These are phyloP conservation scores for Sphaerulina musiva DNA, from an alignment of 2,329 filamentous ascomycete species.

Conservation along the genomic window DNA sequence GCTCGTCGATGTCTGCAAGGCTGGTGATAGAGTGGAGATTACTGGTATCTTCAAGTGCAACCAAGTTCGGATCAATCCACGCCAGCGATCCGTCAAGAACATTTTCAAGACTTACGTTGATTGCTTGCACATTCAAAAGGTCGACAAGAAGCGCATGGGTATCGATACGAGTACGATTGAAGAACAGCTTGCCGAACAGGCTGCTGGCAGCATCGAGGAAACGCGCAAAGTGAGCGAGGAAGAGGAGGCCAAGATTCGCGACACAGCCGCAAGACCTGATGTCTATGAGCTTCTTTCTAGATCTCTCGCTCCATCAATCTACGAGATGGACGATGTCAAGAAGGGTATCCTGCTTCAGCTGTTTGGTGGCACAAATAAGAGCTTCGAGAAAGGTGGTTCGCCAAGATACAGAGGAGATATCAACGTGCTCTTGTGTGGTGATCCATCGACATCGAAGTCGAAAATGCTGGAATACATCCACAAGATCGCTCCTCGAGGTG, in stretches of 20 bases:
- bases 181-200: constrained; percentile 67
- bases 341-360: constrained; percentile 95
- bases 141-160: constrained; percentile 89
- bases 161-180: constrained; percentile 85
- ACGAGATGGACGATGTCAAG: constrained; percentile 98
- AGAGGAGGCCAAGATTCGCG: constrained; percentile 81
- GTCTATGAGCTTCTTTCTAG: constrained; percentile 88
- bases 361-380: constrained; percentile 96
- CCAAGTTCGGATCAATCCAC: constrained; percentile 86
- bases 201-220: constrained; percentile 69
- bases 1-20: constrained; percentile 94
- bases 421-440: constrained; percentile 92
- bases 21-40: constrained; percentile 89
- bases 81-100: constrained; percentile 85
- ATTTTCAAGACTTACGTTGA: constrained; percentile 98
- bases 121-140: constrained; percentile 90
- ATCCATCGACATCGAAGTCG: constrained; percentile 93
- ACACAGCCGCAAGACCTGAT: constrained; percentile 70
- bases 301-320: constrained; percentile 88
- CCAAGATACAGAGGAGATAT: constrained; percentile 96
- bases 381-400: constrained; percentile 90
- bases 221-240: constrained; percentile 75
- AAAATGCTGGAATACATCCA: constrained; percentile 92
- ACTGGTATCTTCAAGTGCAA: constrained; percentile 96
- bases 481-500: constrained; percentile 87